Percentiles rank a stretch among this genome's conserved stretches.
These are phyloP conservation scores for Coniophora puteana DNA, from an alignment of 1,284 basidiomycete species.

Conservation along the genomic window DNA sequence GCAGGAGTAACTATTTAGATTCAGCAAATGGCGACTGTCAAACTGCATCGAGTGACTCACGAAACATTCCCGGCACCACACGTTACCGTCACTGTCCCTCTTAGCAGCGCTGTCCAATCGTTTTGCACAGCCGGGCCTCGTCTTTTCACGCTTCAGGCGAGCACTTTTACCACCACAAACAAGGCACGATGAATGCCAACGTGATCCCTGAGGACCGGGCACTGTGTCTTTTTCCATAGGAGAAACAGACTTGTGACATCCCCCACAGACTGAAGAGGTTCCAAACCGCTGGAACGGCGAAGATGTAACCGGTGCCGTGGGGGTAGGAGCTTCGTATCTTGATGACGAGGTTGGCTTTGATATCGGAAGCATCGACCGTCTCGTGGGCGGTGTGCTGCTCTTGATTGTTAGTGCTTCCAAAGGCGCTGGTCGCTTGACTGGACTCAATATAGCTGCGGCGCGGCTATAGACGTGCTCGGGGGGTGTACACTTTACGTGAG, in stretches of 20 bases:
- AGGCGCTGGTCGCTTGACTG: constrained; percentile 18
- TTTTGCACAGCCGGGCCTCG: constrained; percentile 75
- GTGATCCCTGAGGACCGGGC: constrained; percentile 72
- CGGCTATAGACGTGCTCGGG: constrained; percentile 42
- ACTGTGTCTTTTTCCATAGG: constrained; percentile 81
- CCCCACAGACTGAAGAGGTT: constrained; percentile 60
- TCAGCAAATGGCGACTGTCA: constrained; percentile 6
- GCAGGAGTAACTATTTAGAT: constrained; percentile 41
- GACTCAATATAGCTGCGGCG: constrained; percentile 20
- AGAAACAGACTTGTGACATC: constrained; percentile 67
- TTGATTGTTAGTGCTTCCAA: constrained; percentile 12
- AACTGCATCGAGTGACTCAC: constrained; percentile 37
- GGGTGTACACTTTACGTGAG: constrained; percentile 53
- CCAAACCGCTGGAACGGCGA: constrained; percentile 62
- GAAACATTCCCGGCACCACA: constrained; percentile 81
- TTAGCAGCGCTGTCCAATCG: constrained; percentile 80
- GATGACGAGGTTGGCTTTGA: constrained; percentile 29
- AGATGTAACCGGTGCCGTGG: constrained; percentile 31
- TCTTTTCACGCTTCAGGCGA: constrained; percentile 43
- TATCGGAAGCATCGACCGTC: constrained; percentile 11
- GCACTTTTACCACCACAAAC: constrained; percentile 70
- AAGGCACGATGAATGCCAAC: constrained; percentile 74
- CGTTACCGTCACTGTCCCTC: constrained; percentile 58
- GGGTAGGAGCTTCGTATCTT: constrained; percentile 44
- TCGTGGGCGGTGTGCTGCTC: constrained; percentile 18